A percentile compares a stretch with the other conserved stretches of the same genome.
Conservation (phyloP, 1,284 basidiomycete genomes). For the Sphagnurus paluster region DNA sequence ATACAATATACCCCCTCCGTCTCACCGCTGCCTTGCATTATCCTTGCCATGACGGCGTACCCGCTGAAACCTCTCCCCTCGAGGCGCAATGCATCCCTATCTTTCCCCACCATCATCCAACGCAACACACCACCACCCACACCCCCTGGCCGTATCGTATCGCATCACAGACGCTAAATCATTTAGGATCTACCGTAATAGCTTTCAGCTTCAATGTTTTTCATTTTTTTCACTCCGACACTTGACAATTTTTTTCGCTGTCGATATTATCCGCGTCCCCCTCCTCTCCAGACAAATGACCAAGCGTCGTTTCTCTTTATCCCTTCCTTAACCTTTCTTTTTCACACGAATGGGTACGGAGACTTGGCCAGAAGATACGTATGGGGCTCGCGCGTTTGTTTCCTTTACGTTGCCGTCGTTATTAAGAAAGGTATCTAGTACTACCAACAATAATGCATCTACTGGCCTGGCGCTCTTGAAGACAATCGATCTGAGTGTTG, state of each 20-base stretch:
- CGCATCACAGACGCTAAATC: neutral
- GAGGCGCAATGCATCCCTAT: conserved; percentile 14
- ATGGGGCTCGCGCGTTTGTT: neutral
- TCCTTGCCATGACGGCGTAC: conserved; percentile 2
- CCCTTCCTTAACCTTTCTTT: neutral
- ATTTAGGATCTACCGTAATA: conserved; percentile 5
- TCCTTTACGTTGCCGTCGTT: neutral
- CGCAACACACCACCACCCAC: conserved; percentile 5
- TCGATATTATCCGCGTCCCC: neutral
- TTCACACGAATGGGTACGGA: neutral
- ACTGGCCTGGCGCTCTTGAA: conserved; percentile 2
- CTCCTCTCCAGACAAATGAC: neutral
- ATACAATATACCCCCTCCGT: conserved; percentile 8
- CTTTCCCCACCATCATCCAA: neutral
- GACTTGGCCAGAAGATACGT: neutral
- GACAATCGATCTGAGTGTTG: too few species aligned
- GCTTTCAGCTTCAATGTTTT: conserved; percentile 1
- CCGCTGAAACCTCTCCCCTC: conserved; percentile 8
- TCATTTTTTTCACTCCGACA: conserved; percentile 1
- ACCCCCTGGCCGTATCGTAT: neutral
- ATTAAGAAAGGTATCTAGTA: neutral
- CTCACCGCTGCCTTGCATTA: neutral
- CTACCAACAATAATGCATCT: neutral
- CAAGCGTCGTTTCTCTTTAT: neutral
- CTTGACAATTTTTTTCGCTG: conserved; percentile 4